phyloP scores from a whole-genome alignment of 768 basidiomycete genomes.

The Gyrodon lividus region DNA sequence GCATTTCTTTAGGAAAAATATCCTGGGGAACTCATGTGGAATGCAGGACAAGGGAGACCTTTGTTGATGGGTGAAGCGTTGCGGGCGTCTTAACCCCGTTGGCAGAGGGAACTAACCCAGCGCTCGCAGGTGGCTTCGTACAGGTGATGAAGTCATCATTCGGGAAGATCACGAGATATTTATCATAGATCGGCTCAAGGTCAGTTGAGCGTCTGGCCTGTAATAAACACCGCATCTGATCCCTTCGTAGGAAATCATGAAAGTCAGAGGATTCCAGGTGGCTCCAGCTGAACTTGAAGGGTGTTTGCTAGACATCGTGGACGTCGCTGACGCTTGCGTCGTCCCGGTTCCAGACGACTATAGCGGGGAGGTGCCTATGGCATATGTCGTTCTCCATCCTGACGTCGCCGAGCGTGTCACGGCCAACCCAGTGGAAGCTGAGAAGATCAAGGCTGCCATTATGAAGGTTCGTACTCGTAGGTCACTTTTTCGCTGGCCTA shows the following conservation, averaged over 20 bases:
- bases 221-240: slow-evolving; percentile 6
- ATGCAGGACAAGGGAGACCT: slow-evolving; percentile 63
- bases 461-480: slow-evolving; percentile 38
- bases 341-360: slow-evolving; percentile 68
- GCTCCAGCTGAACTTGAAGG: slow-evolving; percentile 74
- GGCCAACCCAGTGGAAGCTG: slow-evolving; percentile 27
- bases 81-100: background rate
- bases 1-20: background rate
- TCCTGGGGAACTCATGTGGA: background rate
- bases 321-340: slow-evolving; percentile 62
- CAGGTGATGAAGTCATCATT: slow-evolving; percentile 64
- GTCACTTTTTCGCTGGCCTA: background rate
- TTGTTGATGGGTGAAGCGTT: slow-evolving; percentile 55
- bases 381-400: slow-evolving; percentile 56
- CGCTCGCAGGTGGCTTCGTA: slow-evolving; percentile 56
- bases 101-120: background rate
- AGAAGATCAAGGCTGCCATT: slow-evolving; percentile 45
- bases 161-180: slow-evolving; percentile 54
- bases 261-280: slow-evolving; percentile 72
- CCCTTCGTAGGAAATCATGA: slow-evolving; percentile 54
- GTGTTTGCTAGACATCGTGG: slow-evolving; percentile 57
- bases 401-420: slow-evolving; percentile 38
- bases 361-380: slow-evolving; percentile 70
- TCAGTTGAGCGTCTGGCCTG: slow-evolving; percentile 12
- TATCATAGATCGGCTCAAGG: slow-evolving; percentile 66